Evolutionary conservation across 441 rosid genomes (phyloP), one percentile per base, ranked within the genome.

Genomic region (Heliophila coronopifolia): DNA sequence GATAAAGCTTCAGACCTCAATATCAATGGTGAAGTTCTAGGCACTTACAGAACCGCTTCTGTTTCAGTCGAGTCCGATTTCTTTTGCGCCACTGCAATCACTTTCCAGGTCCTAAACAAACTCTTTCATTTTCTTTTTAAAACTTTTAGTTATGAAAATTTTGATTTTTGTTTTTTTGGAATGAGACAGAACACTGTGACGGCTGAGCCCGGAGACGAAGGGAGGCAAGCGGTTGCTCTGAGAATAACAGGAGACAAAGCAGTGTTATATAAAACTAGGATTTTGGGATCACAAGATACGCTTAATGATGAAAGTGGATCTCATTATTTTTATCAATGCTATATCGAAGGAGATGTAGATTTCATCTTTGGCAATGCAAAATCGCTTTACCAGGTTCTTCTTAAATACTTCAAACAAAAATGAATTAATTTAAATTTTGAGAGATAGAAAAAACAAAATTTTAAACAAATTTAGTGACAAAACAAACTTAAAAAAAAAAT

Each of bases 211-310:
- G 82, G 93, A 59, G 81, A 59, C 6, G 16, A 10, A 12, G 95
- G 96, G 49, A 84, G 61, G 83, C 98, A 92, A 62, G 96, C 87
- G 5, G 98, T 74, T 12, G 96, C 98, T 4, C 46, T 91, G n/a
- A 74, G 89, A 40, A 38, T 92, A 34, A 56, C 75, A 0, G 93
- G 91, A 1, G 85, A 84, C 40, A 83, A 81, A 59, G 86, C 95
- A 6, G 68, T 87, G 85, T 80, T 92, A 38, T 85, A 81, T 57
- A 83, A 22, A 65, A 77, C 81, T 10, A 68, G 76, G 11, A 74
- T 85, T 16, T 36, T 81, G 57, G 98, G 96, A 54, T 67, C 95
- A 16, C 98, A 92, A 68, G 98, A 92, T 63, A 91, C 96, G 0
- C 95, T 92, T 19, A 53, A 77, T 44, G 96, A 87, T 65, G 96